Conservation (phyloP, 768 basidiomycete genomes). For the Tulasnella sp. region DNA sequence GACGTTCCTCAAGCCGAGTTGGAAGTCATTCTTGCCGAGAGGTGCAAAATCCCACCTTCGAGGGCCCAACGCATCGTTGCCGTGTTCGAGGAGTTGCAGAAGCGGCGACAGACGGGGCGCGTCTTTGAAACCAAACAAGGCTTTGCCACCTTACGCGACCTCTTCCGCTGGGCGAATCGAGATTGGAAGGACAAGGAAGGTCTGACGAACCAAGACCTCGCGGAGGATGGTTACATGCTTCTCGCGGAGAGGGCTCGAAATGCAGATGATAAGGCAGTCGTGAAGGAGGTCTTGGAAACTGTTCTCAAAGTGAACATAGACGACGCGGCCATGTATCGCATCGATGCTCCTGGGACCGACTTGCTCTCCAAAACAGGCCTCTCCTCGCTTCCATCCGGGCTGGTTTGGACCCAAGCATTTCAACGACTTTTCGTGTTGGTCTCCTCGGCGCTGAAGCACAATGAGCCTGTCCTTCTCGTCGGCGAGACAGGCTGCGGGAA, state of each 20-base stretch:
- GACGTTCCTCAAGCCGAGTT: conserved; percentile 93
- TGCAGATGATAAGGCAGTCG: conserved; percentile 78
- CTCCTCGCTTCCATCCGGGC: conserved; percentile 52
- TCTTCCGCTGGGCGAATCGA: conserved; percentile 95
- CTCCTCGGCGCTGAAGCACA: conserved; percentile 77
- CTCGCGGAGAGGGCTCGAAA: conserved; percentile 85
- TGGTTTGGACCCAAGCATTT: conserved; percentile 94
- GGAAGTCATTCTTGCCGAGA: conserved; percentile 88
- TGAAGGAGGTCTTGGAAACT: conserved; percentile 88
- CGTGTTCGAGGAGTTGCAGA: conserved; percentile 91
- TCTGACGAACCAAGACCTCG: conserved; percentile 84
- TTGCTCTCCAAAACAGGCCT: conserved; percentile 33
- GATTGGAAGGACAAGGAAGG: conserved; percentile 50
- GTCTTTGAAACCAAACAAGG: conserved; percentile 98
- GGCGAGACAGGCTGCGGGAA: conserved; percentile 98
- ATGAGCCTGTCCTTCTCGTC: conserved; percentile 92
- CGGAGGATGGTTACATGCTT: conserved; percentile 93
- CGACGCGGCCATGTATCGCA: conserved; percentile 62
- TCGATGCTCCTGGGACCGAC: conserved; percentile 46
- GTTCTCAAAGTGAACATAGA: conserved; percentile 85
- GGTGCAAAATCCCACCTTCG: conserved; percentile 89
- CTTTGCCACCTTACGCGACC: conserved; percentile 92
- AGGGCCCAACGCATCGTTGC: conserved; percentile 85
- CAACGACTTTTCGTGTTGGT: conserved; percentile 81
- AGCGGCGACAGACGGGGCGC: conserved; percentile 80